Evolutionary conservation across 495 filamentous ascomycete species (phyloP).

Genomic region (Echria macrotheca): DNA sequence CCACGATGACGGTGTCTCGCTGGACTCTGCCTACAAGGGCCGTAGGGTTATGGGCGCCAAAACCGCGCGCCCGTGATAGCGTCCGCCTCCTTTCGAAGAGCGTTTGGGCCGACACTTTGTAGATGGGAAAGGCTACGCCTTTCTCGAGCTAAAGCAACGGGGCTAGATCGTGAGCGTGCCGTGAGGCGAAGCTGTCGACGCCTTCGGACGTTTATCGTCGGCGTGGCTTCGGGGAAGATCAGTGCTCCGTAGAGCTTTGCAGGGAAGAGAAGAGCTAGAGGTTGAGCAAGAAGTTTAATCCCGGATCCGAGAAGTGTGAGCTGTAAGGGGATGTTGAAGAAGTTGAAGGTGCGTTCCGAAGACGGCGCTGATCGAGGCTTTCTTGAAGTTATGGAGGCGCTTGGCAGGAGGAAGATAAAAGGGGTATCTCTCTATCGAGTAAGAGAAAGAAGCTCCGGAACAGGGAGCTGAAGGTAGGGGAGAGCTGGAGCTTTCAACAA

Average conservation of each 20-base stretch:
- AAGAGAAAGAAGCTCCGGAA: constrained; percentile 11
- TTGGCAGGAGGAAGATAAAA: constrained; percentile 7
- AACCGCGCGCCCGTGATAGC: constrained; percentile 10
- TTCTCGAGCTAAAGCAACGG: constrained; percentile 1
- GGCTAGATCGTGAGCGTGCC: too few species aligned
- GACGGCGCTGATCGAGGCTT: constrained; percentile 1
- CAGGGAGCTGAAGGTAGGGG: constrained; percentile 12
- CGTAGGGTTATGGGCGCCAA: constrained; percentile 16
- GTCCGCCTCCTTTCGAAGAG: constrained; percentile 4
- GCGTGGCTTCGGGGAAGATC: too few species aligned
- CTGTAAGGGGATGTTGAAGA: not conserved
- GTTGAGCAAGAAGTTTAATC: too few species aligned
- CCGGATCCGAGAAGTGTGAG: too few species aligned
- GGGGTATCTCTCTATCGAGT: constrained; percentile 15
- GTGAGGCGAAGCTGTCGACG: too few species aligned
- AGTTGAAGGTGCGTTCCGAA: not conserved
- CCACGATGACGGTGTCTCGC: constrained; percentile 66
- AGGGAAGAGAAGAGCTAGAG: too few species aligned
- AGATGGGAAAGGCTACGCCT: constrained; percentile 9
- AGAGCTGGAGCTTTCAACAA: constrained; percentile 21
- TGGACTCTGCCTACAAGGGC: constrained; percentile 24
- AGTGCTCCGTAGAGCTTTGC: too few species aligned
- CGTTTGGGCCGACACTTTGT: constrained; percentile 11
- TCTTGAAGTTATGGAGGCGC: constrained; percentile 4
- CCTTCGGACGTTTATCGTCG: too few species aligned